phyloP scores from a whole-genome alignment of 495 filamentous ascomycete species.

The Penicillium pancosmium region DNA sequence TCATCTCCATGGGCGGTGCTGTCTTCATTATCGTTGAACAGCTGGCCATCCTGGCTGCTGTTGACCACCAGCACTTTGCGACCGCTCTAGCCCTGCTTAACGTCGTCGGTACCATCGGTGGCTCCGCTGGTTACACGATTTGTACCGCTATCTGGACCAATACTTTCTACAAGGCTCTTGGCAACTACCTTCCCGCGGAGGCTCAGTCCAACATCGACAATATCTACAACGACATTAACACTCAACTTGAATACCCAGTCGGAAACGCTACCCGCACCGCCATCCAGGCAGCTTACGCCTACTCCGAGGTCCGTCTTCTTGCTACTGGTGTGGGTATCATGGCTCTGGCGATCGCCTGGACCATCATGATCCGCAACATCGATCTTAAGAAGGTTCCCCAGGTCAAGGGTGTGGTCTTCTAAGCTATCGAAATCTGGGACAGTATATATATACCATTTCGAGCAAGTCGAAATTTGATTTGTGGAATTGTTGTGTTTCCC shows the following conservation, averaged over 20 bases:
- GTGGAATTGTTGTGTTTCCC: not conserved
- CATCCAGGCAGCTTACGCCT: constrained; percentile 56
- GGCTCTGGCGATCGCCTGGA: constrained; percentile 42
- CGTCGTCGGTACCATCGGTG: constrained; percentile 63
- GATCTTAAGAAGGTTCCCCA: constrained; percentile 54
- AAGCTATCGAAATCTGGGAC: not conserved
- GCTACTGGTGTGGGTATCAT: constrained; percentile 47
- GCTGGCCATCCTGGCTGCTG: constrained; percentile 65
- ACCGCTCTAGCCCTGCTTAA: constrained; percentile 61
- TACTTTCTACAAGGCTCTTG: constrained; percentile 56
- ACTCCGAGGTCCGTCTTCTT: constrained; percentile 55
- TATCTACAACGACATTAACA: constrained; percentile 53
- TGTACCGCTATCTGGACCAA: constrained; percentile 64
- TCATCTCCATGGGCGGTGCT: constrained; percentile 65
- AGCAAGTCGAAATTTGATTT: not conserved
- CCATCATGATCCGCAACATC: constrained; percentile 54
- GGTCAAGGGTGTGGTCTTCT: constrained; percentile 28
- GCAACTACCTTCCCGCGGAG: constrained; percentile 53
- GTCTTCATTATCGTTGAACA: constrained; percentile 63
- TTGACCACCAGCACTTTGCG: constrained; percentile 64
- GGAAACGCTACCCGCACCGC: constrained; percentile 51
- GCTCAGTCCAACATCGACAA: constrained; percentile 31
- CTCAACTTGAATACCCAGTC: constrained; percentile 51
- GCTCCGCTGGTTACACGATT: constrained; percentile 62
- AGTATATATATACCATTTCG: not conserved